Evolutionary conservation across 2,329 filamentous ascomycete genomes (phyloP), one percentile per base, ranked within the genome.

Genomic region (Apiospora phragmitis): DNA sequence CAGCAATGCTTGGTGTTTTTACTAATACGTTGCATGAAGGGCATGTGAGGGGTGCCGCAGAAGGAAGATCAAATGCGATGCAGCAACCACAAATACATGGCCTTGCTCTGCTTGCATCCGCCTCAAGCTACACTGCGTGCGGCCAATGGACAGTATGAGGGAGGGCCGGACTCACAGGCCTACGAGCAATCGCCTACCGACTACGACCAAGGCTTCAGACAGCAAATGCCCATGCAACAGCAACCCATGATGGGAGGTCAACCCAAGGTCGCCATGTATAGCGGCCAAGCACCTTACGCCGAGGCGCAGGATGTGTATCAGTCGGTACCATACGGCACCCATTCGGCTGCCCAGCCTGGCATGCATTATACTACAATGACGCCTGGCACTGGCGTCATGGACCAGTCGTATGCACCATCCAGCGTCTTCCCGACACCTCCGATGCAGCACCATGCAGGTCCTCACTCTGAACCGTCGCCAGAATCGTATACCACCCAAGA

Each of bases 51-150:
- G 95, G 72, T 98, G 95, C 80, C 90, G 95, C 73, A 92, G 94
- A 82, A 90, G 95, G 78, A 99, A 99, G 83, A 99, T 99, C 80
- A 97, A 97, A 82, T 99, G 95, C 83, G 96, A 98, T 84, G 94
- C 95, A 68, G 95, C 95, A 26, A 97, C 95, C 18, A 98, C 95
- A 51, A 98, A 98, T 81, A 94, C 94, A 47, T 98, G 96, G 95
- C 96, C 96, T 38, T 98, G 95, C 82, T 96, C 95, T 51, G 94
- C 96, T 45, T 99, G 95, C 80, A 92, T 94, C 73, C 90, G 95
- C 67, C 86, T 98, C 73, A 98, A 98, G 84, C 88, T 98, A 71
- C 93, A 96, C 77, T 98, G 96, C 80, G 92, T 98, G 35, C 94
- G 94, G 65, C 96, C 95, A 94, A 94, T 70, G 91, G 94, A 71